Base-by-base conservation (phyloP, 768 basidiomycete genomes). In the Rhodotorula diobovata region DNA sequence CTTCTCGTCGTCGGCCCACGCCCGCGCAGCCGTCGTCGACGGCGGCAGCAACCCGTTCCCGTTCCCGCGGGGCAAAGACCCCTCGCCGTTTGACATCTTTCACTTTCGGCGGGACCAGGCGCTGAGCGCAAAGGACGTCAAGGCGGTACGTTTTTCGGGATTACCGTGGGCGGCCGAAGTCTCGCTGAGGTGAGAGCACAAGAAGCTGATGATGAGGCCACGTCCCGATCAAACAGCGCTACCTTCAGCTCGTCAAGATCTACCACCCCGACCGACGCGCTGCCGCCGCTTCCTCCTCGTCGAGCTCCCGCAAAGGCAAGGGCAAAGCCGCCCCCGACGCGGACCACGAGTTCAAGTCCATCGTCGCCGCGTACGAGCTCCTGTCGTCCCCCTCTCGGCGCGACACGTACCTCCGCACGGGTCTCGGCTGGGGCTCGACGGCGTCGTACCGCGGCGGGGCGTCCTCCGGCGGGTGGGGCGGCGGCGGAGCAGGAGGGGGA, bases 51-150 rank as follows among this genome's bases (percentile, higher is more conserved):
- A 61, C 45, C 45, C 45, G 28, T 32, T 66, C 20, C 68, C 72
- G n/a, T 74, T 70, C 62, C 72, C 68, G 16, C 50, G 48, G 37
- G 54, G 54, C 12, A 10, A 51, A 30, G 34, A 67, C 46, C 68
- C 72, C 0, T 61, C 68, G 30, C 72, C 72, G 32, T 74, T 70
- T 41, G 72, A 74, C 18, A 70, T 74, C 62, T 74, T 74, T 32
- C 72, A 74, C 53, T 63, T 74, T 65, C 9, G 37, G 14, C 68
- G 48, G 9, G 35, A 57, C 41, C 12, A 43, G 28, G 16, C 5
- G 14, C 18, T 59, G 6, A 41, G 41, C 28, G 6, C n/a, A 7
- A 59, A 59, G 37, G 58, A 43, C 16, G 30, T 59, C 58, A 59
- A 59, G 37, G 41, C 35, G 41, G 58, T 59, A 6, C 25, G 58